Base-by-base conservation (phyloP, 306 rosid species). In the Elaeagnus macrophylla region DNA sequence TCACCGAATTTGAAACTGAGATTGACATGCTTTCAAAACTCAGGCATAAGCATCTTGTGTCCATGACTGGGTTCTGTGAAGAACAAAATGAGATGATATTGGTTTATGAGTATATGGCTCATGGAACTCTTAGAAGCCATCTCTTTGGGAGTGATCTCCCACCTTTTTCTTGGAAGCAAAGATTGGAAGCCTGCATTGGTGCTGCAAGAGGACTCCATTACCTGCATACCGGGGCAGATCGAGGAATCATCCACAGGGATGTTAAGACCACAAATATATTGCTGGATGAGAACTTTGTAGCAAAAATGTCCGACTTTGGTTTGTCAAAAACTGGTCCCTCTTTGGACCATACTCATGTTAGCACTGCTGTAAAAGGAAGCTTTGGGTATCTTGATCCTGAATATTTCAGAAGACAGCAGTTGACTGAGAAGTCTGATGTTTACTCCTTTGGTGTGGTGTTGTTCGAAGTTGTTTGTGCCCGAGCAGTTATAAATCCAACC, bases 21-120 rank as follows among this genome's bases (percentile, higher is more conserved):
- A 91, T 91, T n/a, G 99, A 87, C 76, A 87, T 87, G 96, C 99
- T 91, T 48, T 91, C 96, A 1, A 91, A 87, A 75, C 95, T 91
- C 57, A 82, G 95, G 73, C 99, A 91, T 45, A 75, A 93, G 59
- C 99, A 91, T 72, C 70, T 91, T 25, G 99, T 91, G 62, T 82
- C 95, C 69, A 67, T 91, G 82, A 84, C 87, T 40, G 99, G 99
- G 13, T 91, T 82, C 74, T 91, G 99, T 40, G 99, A 87, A 25
- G 99, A 91, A 64, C 70, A 84, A 35, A 82, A 74, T 61, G 99
- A 91, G 80, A 91, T 91, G 99, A 84, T 91, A 42, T 70, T 91
- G 81, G 95, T 91, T 59, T 91, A 91, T 6, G 99, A 91, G 68
- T 87, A 91, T 35, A 91, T 91, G 99, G 89, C 85, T 0, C 82